phyloP scores from a whole-genome alignment of 2,329 filamentous ascomycete species.

The Helminthosporium solani region DNA sequence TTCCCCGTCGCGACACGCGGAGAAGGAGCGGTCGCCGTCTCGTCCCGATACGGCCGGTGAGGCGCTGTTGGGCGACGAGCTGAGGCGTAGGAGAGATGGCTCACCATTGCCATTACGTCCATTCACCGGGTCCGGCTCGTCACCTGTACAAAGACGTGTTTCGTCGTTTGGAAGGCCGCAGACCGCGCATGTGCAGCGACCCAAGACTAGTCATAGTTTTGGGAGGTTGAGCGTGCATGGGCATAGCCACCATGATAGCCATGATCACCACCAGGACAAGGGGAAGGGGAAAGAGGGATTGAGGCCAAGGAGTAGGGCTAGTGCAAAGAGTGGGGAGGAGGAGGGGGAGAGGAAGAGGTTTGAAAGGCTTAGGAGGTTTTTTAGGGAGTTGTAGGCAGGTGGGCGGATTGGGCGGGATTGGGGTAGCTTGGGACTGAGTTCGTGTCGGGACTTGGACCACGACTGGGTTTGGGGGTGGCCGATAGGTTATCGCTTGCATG shows the following conservation, averaged over 20 bases:
- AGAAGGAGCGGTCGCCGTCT: too few species aligned
- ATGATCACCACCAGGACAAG: neutral
- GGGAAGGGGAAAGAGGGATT: neutral
- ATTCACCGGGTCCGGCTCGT: too few species aligned
- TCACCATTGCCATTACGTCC: neutral
- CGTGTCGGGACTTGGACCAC: too few species aligned
- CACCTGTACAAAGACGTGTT: neutral
- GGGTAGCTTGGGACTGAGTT: neutral
- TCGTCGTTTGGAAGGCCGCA: conserved; percentile 10
- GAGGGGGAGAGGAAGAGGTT: neutral
- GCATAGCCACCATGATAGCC: neutral
- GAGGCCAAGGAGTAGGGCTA: neutral
- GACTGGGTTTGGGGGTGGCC: too few species aligned
- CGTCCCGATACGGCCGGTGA: too few species aligned
- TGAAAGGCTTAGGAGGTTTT: neutral
- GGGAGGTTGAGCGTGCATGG: conserved; percentile 1
- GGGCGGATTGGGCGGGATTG: neutral
- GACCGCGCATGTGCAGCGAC: conserved; percentile 13
- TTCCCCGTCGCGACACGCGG: neutral
- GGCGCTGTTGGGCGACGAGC: too few species aligned
- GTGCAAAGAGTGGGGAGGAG: neutral
- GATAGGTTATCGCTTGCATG: too few species aligned
- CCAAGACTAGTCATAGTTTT: conserved; percentile 14
- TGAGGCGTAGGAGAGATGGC: too few species aligned
- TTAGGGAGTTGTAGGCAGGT: neutral